Evolutionary conservation across 345 rosid genomes (phyloP), one percentile per base, ranked within the genome.

Genomic region (Sisymbrium irio): DNA sequence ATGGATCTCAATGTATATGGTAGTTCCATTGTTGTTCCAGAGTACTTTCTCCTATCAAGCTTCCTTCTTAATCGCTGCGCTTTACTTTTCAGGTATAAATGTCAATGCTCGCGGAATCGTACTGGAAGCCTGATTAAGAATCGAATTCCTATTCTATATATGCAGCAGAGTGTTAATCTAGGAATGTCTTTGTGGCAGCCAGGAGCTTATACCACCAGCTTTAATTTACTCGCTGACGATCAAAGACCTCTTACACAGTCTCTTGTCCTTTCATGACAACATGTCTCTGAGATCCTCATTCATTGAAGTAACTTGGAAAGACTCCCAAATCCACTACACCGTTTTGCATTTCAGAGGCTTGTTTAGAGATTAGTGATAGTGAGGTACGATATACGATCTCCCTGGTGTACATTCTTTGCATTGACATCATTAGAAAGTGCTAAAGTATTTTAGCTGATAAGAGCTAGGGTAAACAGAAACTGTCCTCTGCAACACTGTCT

Each of bases 201-300:
- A 8, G 39, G 39, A 45, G 22, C 11, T 47, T 18, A 25, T 47
- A 47, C 53, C 53, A 18, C 53, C 25, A 47, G 53, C 53, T 9
- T 18, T 47, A 47, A 4, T 18, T 3, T 22, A 17, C 12, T 87
- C 20, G 82, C 87, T 35, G 85, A n/a, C n/a, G n/a, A n/a, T 87
- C 36, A 77, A 83, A 17, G 90, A 83, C 50, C 81, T 80, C n/a
- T n/a, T 37, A 88, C 86, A 70, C 88, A 89, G 32, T 83, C 82
- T 37, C 77, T 86, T 47, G 88, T 85, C 19, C 84, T 85, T 46
- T 72, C 58, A 69, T 86, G 97, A 90, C 91, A 83, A 90, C 91
- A 83, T 69, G 79, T 85, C 41, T 78, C 83, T 37, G 89, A 22
- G 25, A 22, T 75, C 76, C 63, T 79, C 78, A 36, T 77, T 71